Base-by-base conservation (phyloP, 2,329 filamentous ascomycete genomes). In the Microsporum ferrugineum region DNA sequence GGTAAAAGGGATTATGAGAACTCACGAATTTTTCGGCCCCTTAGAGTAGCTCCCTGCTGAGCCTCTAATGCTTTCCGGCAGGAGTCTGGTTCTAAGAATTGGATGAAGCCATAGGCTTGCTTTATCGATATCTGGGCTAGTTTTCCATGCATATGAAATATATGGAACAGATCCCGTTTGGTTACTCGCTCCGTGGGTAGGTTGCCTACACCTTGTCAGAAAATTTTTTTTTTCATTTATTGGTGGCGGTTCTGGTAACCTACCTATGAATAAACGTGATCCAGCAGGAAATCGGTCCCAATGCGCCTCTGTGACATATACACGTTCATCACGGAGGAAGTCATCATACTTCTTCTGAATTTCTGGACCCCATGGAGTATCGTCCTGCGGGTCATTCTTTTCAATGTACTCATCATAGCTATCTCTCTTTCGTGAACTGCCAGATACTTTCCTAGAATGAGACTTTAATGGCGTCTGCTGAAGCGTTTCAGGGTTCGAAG, bases 51-150 rank as follows among this genome's bases (percentile, higher is more conserved):
- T 7, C 89, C 90, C 73, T 97, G 89, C 63, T 96, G 85, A 39
- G 81, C 81, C 39, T 88, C 80, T 67, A 97, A 81, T 3, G 92
- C 92, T 53, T 80, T 79, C 61, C 82, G 79, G 65, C 91, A 95
- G 69, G 92, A 87, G 1, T 82, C 79, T 2, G 85, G 77, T 34
- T 89, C 86, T 66, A 96, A 82, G 66, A 95, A 99, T 71, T 97
- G 94, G 39, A 97, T 91, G 71, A 97, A 99, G 1, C 94, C 94
- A 74, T 96, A 97, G 1, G 91, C 91, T 66, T 94, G 91, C 74
- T 97, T 97, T 68, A 97, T 89, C 0, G 91, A 95, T 63, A 97
- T 94, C 72, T 99, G 94, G 1, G 91, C 92, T 55, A 99, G 79
- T 63, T 86, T 87, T 60, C 94, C 94, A 71, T 90, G 91, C 61